phyloP scores from a whole-genome alignment of 208 protist genomes.

The Crithidia thermophila region DNA sequence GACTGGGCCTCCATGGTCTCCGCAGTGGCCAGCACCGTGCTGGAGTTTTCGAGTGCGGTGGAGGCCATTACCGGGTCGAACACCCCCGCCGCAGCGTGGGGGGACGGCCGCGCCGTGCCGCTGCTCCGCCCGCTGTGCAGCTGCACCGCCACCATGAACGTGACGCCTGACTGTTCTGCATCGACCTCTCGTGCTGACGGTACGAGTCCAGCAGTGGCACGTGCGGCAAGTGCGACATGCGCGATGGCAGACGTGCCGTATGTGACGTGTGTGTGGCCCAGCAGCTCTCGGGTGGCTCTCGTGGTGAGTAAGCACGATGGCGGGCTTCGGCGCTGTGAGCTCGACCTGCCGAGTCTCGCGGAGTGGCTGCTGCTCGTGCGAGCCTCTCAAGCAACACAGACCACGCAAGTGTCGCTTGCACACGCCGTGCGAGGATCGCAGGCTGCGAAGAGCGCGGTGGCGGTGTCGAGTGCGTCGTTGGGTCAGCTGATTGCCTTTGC shows the following conservation, averaged over 20 bases:
- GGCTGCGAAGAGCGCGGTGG: neutral
- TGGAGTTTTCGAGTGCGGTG: conserved; percentile 7
- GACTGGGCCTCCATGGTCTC: conserved; percentile 23
- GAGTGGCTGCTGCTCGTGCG: conserved; percentile 22
- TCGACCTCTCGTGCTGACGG: too few species aligned
- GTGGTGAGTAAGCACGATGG: conserved; percentile 6
- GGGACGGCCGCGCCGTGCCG: conserved; percentile 1
- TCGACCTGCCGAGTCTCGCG: conserved; percentile 13
- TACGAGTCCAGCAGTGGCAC: neutral
- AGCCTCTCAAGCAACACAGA: neutral
- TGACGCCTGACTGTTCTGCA: too few species aligned
- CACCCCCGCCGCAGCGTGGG: neutral
- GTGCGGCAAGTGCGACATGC: neutral
- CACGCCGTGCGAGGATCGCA: neutral
- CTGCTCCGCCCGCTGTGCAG: conserved; percentile 20
- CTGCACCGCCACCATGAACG: neutral
- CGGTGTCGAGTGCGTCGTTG: conserved; percentile 7
- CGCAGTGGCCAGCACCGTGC: conserved; percentile 6
- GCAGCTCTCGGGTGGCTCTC: conserved; percentile 7
- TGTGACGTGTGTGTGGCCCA: conserved; percentile 15
- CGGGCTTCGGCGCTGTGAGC: conserved; percentile 8
- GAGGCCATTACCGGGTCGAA: neutral
- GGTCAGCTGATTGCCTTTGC: conserved; percentile 5
- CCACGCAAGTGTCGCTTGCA: too few species aligned
- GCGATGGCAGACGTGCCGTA: conserved; percentile 3